Conservation (phyloP, 1,284 basidiomycete species). For the Heterobasidion occidentale region DNA sequence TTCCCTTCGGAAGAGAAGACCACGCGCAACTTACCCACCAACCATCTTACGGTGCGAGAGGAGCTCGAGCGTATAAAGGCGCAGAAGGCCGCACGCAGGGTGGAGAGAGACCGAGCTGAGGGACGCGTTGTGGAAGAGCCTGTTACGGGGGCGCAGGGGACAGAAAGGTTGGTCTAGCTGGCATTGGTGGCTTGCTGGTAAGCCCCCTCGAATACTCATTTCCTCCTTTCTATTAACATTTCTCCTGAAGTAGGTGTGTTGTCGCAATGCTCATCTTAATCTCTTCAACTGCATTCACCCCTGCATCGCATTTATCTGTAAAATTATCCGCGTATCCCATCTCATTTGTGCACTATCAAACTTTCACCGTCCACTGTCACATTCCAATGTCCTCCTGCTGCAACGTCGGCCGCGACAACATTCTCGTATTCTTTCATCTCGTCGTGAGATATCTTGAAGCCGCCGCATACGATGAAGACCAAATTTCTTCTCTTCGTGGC, state of each 20-base stretch:
- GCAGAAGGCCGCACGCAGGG: conserved; percentile 43
- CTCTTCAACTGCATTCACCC: not conserved
- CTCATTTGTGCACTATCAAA: conserved; percentile 3
- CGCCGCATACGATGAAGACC: conserved; percentile 66
- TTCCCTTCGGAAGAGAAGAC: conserved; percentile 57
- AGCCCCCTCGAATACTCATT: not conserved
- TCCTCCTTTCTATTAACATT: not conserved
- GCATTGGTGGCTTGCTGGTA: not conserved
- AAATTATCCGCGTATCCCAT: not conserved
- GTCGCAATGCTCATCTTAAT: not conserved
- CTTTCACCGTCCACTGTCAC: conserved; percentile 30
- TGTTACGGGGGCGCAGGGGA: not conserved
- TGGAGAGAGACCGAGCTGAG: conserved; percentile 30
- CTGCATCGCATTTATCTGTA: not conserved
- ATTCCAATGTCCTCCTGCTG: conserved; percentile 22
- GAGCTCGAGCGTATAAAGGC: conserved; percentile 66
- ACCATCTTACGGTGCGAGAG: conserved; percentile 53
- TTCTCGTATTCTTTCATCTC: conserved; percentile 41
- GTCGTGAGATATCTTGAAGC: conserved; percentile 54
- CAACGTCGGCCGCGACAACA: conserved; percentile 27
- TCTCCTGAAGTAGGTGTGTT: not conserved
- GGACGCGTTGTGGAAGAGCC: conserved; percentile 19
- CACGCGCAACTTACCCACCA: conserved; percentile 51
- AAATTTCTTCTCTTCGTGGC: conserved; percentile 24
- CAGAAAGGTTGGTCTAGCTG: not conserved